These are phyloP conservation scores for Mucor saturninus DNA, from an alignment of 371 early-diverging fungal species.

Conservation along the genomic window DNA sequence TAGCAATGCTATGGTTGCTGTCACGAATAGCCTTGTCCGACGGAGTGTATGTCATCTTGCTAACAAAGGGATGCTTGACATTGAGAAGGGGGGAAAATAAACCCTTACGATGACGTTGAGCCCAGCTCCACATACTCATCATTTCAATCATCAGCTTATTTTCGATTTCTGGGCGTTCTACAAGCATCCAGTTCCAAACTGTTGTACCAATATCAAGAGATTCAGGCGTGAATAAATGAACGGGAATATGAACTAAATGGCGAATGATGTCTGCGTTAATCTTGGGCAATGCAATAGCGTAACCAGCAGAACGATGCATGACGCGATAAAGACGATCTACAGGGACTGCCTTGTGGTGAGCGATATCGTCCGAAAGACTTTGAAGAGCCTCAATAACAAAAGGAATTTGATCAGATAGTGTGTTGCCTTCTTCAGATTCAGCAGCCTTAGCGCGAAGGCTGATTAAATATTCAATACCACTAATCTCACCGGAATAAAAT, in stretches of 20 bases:
- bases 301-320: slow-evolving; percentile 36
- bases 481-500: slow-evolving; percentile 64
- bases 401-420: slow-evolving; percentile 44
- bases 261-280: slow-evolving; percentile 77
- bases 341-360: slow-evolving; percentile 41
- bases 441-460: slow-evolving; percentile 7
- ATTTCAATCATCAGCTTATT: slow-evolving; percentile 86
- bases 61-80: slow-evolving; percentile 84
- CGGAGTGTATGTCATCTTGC: slow-evolving; percentile 91
- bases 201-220: slow-evolving; percentile 80
- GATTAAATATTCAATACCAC: slow-evolving; percentile 55
- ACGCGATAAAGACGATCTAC: slow-evolving; percentile 55
- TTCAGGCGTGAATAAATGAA: slow-evolving; percentile 77
- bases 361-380: slow-evolving; percentile 47
- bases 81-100: slow-evolving; percentile 68
- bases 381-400: slow-evolving; percentile 46
- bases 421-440: slow-evolving; percentile 15
- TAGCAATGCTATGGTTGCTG: slow-evolving; percentile 64
- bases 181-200: slow-evolving; percentile 90
- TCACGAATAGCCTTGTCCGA: slow-evolving; percentile 80
- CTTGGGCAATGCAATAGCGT: slow-evolving; percentile 32
- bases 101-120: slow-evolving; percentile 77
- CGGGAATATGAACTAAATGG: slow-evolving; percentile 86
- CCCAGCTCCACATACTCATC: slow-evolving; percentile 83
- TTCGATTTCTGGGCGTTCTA: slow-evolving; percentile 76